A percentile compares a stretch with the other conserved stretches of the same genome.
These are phyloP conservation scores for Corniculantispora saksenae DNA, from an alignment of 2,329 filamentous ascomycete species.

Conservation along the genomic window DNA sequence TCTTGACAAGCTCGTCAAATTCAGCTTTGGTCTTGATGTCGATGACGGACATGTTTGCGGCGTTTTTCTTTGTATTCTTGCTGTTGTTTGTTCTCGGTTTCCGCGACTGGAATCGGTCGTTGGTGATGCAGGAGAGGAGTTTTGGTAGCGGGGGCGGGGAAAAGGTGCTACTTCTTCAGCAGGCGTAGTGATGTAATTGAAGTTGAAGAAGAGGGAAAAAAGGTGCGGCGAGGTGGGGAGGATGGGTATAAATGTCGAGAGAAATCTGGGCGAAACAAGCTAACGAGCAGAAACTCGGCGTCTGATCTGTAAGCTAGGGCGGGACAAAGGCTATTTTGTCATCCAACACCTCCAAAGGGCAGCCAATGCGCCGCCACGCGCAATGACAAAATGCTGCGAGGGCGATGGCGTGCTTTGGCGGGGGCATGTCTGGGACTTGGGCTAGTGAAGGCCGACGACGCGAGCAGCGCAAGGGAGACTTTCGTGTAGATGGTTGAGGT, in stretches of 20 bases:
- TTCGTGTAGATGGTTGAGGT: not conserved
- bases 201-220: not conserved
- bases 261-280: not conserved
- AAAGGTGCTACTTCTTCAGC: too few species aligned
- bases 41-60: conserved; percentile 35
- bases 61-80: conserved; percentile 6
- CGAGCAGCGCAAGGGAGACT: not conserved
- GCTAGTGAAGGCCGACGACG: not conserved
- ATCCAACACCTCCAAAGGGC: not conserved
- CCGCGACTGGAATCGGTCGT: not conserved
- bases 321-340: not conserved
- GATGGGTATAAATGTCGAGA: not conserved
- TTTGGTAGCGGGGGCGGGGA: not conserved
- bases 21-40: conserved; percentile 45
- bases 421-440: not conserved
- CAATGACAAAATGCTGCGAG: not conserved
- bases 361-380: not conserved
- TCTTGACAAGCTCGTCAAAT: conserved; percentile 50
- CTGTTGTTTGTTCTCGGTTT: not conserved
- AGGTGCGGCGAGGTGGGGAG: not conserved
- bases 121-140: not conserved
- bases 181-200: not conserved
- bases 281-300: too few species aligned
- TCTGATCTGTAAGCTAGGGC: not conserved
- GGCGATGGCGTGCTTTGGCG: conserved; percentile 18